Evolutionary conservation across 176 grass and related monocot genomes (phyloP).

Genomic region (Aegilops sharonensis): DNA sequence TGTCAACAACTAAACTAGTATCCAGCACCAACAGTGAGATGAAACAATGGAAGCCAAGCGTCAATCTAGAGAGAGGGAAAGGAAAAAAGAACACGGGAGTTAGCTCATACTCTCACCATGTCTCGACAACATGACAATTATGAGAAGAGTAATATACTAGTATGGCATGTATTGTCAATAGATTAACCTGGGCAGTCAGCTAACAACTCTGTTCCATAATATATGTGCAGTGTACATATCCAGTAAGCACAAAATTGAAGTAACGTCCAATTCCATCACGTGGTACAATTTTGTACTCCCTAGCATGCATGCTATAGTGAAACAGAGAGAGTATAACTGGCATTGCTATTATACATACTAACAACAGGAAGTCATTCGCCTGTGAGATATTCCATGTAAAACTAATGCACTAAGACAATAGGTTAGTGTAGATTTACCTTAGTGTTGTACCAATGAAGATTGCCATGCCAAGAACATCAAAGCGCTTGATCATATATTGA

Average conservation of each 20-base stretch:
- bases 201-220: background rate
- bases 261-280: background rate
- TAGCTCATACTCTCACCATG: background rate
- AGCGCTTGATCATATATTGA: constrained; percentile 63
- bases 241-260: constrained; percentile 3
- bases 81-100: background rate
- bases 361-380: background rate
- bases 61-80: background rate
- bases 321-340: background rate
- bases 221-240: background rate
- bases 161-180: background rate
- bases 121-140: background rate
- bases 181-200: background rate
- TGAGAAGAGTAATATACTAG: background rate
- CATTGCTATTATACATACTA: background rate
- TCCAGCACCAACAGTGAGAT: background rate
- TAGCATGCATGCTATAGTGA: background rate
- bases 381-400: constrained; percentile 5
- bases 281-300: background rate
- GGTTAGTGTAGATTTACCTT: constrained; percentile 50
- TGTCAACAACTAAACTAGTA: background rate
- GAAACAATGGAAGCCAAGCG: background rate
- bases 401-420: constrained; percentile 11
- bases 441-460: constrained; percentile 81
- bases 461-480: constrained; percentile 90